These are phyloP conservation scores for Arctostaphylos glauca DNA, from an alignment of 148 eudicot genomes.

Conservation along the genomic window DNA sequence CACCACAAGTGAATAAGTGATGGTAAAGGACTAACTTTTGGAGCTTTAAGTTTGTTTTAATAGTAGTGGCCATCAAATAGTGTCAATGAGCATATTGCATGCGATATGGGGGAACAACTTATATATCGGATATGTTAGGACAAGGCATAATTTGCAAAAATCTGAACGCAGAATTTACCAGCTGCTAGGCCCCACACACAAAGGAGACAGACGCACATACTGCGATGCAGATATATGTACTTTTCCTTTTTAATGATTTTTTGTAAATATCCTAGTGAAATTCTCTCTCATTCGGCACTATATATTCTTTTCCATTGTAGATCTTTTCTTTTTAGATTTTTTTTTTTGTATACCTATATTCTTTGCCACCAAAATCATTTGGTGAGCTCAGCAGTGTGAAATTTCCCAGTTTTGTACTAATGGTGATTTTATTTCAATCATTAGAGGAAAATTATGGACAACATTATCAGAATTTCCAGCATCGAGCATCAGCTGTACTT, in stretches of 20 bases:
- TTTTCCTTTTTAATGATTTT: neutral
- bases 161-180: neutral
- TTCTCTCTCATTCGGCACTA: neutral
- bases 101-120: neutral
- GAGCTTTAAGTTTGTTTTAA: neutral
- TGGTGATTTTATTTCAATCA: constrained; percentile 15
- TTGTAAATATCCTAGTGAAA: neutral
- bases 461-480: constrained; percentile 43
- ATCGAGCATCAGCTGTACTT: constrained; percentile 35
- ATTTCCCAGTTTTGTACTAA: constrained; percentile 2
- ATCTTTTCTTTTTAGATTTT: neutral
- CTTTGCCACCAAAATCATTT: neutral
- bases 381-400: neutral
- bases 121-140: neutral
- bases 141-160: neutral
- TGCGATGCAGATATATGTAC: neutral
- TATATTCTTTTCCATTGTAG: neutral
- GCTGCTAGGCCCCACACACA: neutral
- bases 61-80: neutral
- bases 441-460: constrained; percentile 44
- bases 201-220: neutral
- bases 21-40: neutral
- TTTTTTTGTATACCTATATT: neutral
- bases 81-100: neutral
- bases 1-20: too few relatives aligned